Percentiles rank a stretch among this genome's conserved stretches.
These are phyloP conservation scores for Cryptosporidium canis DNA, from an alignment of 169 alveolate species.

Conservation along the genomic window DNA sequence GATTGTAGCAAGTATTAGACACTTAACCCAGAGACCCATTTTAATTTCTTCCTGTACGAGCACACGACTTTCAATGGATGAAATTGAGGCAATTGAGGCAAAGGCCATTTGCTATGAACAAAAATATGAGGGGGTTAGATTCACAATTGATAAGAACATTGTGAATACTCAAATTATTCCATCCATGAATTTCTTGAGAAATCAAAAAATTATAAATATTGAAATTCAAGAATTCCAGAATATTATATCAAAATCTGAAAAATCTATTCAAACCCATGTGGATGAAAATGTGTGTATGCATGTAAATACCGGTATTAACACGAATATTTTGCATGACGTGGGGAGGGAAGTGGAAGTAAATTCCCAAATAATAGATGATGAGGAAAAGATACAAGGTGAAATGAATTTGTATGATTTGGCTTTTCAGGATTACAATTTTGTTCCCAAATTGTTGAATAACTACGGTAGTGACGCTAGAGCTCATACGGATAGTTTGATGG, in stretches of 20 bases:
- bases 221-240: neutral
- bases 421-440: constrained; percentile 43
- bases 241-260: neutral
- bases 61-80: constrained; percentile 37
- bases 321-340: neutral
- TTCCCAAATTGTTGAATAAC: neutral
- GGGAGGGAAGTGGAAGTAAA: neutral
- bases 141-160: neutral
- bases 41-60: constrained; percentile 37
- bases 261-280: neutral
- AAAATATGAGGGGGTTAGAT: neutral
- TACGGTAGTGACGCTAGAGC: neutral
- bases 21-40: constrained; percentile 58
- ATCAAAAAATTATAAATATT: neutral
- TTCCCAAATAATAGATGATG: neutral
- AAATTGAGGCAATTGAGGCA: constrained; percentile 3
- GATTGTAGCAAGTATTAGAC: constrained; percentile 43
- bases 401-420: constrained; percentile 32
- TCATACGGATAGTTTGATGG: neutral
- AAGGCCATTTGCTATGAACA: constrained; percentile 7
- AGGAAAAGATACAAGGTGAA: neutral
- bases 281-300: neutral
- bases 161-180: neutral
- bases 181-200: neutral
- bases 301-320: neutral